Conservation (phyloP, 2,329 filamentous ascomycete genomes). For the Neocucurbitaria cava region DNA sequence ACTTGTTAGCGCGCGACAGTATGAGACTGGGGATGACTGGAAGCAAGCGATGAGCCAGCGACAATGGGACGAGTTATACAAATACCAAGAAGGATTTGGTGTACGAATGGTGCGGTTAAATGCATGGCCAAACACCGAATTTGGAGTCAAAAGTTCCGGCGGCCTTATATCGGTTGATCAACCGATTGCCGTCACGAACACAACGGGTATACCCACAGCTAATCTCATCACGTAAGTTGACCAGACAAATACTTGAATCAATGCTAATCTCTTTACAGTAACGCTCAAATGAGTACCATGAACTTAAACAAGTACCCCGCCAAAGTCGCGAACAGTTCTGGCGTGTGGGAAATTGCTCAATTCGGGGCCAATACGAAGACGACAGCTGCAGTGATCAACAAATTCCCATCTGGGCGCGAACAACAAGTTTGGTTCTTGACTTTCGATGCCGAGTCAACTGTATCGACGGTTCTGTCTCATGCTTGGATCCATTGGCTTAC, state of each 20-base stretch:
- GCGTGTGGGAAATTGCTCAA: constrained; percentile 60
- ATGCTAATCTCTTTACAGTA: neutral
- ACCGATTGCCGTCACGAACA: neutral
- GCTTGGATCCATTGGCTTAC: constrained; percentile 68
- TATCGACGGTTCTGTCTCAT: constrained; percentile 64
- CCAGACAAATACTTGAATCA: neutral
- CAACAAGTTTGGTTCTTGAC: constrained; percentile 66
- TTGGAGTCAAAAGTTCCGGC: constrained; percentile 29
- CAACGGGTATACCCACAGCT: neutral
- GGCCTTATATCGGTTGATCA: neutral
- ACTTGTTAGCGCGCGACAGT: constrained; percentile 44
- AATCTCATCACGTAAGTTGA: neutral
- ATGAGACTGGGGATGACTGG: constrained; percentile 53
- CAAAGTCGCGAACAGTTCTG: constrained; percentile 57
- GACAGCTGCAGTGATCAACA: constrained; percentile 57
- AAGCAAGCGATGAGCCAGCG: constrained; percentile 58
- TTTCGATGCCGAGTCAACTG: constrained; percentile 56
- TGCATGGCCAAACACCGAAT: constrained; percentile 59
- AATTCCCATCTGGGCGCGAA: constrained; percentile 52
- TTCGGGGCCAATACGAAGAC: constrained; percentile 52
- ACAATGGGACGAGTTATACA: constrained; percentile 63
- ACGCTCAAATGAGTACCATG: constrained; percentile 24
- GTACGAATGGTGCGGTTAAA: constrained; percentile 66
- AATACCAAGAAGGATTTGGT: constrained; percentile 63
- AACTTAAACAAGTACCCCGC: constrained; percentile 64